A percentile compares a stretch with the other conserved stretches of the same genome.
Evolutionary conservation across 1,284 basidiomycete species (phyloP).

Genomic region (Cutaneotrichosporon spelunceum): DNA sequence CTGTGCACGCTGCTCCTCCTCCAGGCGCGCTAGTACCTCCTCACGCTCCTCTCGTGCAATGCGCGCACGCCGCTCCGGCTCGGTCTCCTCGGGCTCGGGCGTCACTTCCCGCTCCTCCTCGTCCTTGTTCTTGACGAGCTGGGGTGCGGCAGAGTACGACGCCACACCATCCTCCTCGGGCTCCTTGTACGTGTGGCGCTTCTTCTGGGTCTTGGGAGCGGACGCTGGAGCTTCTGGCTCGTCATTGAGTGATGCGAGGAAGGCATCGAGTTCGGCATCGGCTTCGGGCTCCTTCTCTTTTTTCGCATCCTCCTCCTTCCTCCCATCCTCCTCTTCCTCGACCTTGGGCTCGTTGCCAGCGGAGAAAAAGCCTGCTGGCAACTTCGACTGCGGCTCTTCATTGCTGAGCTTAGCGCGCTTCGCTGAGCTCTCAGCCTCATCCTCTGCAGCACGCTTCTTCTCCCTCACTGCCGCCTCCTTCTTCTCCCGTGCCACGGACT

Average conservation of each 20-base stretch:
- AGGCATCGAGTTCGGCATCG: slow-evolving; percentile 50
- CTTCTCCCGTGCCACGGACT: slow-evolving; percentile 44
- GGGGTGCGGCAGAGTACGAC: slow-evolving; percentile 49
- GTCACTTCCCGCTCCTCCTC: slow-evolving; percentile 24
- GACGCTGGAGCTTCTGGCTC: too few species aligned
- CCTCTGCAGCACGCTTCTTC: slow-evolving; percentile 20
- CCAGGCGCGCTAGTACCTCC: slow-evolving; percentile 49
- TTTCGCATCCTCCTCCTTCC: slow-evolving; percentile 1
- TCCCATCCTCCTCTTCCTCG: slow-evolving; percentile 1
- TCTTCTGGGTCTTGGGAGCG: slow-evolving; percentile 6
- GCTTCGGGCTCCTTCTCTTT: slow-evolving; percentile 19
- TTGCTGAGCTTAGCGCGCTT: slow-evolving; percentile 28
- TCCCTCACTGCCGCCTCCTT: slow-evolving; percentile 29
- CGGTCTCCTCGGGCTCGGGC: slow-evolving; percentile 46
- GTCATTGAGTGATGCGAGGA: slow-evolving; percentile 46
- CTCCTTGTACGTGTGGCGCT: slow-evolving; percentile 30
- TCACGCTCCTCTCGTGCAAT: slow-evolving; percentile 49
- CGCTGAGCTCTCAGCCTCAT: slow-evolving; percentile 24
- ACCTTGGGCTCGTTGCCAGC: slow-evolving; percentile 25
- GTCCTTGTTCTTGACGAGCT: slow-evolving; percentile 22
- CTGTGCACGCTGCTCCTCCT: slow-evolving; percentile 52
- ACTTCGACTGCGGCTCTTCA: slow-evolving; percentile 17
- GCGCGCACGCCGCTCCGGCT: slow-evolving; percentile 40
- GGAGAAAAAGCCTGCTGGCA: slow-evolving; percentile 46
- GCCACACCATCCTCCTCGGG: slow-evolving; percentile 33